A percentile compares a stretch with the other conserved stretches of the same genome.
These are phyloP conservation scores for Barbatosphaeria neglecta DNA, from an alignment of 495 filamentous ascomycete species.

Conservation along the genomic window DNA sequence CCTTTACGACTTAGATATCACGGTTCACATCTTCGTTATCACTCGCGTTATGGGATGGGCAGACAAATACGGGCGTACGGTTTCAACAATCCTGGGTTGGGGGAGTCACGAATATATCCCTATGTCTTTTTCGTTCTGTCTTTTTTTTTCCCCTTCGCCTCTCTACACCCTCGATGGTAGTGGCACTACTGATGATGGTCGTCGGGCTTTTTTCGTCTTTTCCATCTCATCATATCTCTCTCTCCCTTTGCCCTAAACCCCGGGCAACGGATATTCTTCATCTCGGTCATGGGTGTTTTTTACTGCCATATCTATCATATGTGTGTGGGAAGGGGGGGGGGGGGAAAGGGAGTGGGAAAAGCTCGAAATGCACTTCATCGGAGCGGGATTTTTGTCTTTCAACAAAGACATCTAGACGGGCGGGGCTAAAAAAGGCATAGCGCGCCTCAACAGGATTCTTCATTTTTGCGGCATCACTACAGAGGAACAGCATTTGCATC, in stretches of 20 bases:
- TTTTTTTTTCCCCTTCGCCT: too few relatives aligned
- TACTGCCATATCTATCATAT: too few relatives aligned
- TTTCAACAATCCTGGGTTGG: not conserved
- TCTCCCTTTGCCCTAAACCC: not conserved
- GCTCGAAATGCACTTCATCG: slow-evolving; percentile 8
- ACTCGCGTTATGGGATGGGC: not conserved
- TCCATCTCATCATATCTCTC: not conserved
- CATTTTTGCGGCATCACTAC: slow-evolving; percentile 18
- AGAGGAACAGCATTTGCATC: slow-evolving; percentile 22
- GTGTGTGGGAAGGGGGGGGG: not conserved
- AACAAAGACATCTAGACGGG: slow-evolving; percentile 27
- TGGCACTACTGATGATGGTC: too few relatives aligned
- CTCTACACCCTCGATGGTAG: too few relatives aligned
- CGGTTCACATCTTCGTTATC: not conserved
- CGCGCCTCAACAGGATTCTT: slow-evolving; percentile 12
- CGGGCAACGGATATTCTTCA: too few relatives aligned
- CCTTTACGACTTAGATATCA: not conserved
- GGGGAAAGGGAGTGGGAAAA: slow-evolving; percentile 3
- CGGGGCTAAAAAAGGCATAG: slow-evolving; percentile 19
- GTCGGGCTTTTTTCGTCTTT: not conserved
- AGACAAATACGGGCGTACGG: not conserved
- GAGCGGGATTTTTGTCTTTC: slow-evolving; percentile 22
- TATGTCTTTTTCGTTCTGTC: too few relatives aligned
- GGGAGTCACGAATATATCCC: not conserved
- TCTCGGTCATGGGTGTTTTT: too few relatives aligned